Evolutionary conservation across 768 basidiomycete genomes (phyloP), one percentile per base, ranked within the genome.

Genomic region (Pulveroboletus sp.): DNA sequence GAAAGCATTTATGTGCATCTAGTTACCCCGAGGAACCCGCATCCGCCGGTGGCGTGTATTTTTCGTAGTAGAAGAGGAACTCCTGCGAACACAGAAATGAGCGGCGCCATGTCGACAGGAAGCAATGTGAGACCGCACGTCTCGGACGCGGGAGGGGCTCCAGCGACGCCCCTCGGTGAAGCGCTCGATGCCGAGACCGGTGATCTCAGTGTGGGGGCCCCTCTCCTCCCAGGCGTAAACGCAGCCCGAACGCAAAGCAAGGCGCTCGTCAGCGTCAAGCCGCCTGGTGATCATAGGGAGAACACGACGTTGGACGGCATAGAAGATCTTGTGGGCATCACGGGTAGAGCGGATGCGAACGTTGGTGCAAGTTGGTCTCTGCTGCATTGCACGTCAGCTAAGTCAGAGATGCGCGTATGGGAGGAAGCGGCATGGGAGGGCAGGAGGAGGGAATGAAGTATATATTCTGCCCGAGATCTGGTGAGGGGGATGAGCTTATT

Each of bases 1-100:
- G 21, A 47, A 51, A 44, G 50, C 15, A 42, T 33, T 24, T 18
- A 27, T 38, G 32, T 27, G 17, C 9, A 39, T 30, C 51, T 24
- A 66, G 63, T 56, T 56, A 80, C 78, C 73, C 69, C 35, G 66
- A 60, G 49, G 75, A 71, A 48, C 68, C 69, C 5, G 70, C 66
- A 33, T 82, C 76, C 44, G 73, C 66, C 13, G 74, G 71, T 17
- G 76, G 74, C 15, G 73, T 71, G 58, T 79, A 84, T 60, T 84
- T 84, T 67, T 91, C 87, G 50, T 87, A 89, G 67, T 91, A 91
- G 62, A 89, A 90, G 24, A 91, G 73, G 59, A 91, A 91, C 61
- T 89, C 87, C 87, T 90, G 63, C 8, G 55, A 52, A 48, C 47
- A 53, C 44, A 54, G n/a, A 30, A 3, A 54, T 61, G 43, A 58